Evolutionary conservation across 1,139 yeast species (phyloP).

Genomic region (Kodamaea anthophila): DNA sequence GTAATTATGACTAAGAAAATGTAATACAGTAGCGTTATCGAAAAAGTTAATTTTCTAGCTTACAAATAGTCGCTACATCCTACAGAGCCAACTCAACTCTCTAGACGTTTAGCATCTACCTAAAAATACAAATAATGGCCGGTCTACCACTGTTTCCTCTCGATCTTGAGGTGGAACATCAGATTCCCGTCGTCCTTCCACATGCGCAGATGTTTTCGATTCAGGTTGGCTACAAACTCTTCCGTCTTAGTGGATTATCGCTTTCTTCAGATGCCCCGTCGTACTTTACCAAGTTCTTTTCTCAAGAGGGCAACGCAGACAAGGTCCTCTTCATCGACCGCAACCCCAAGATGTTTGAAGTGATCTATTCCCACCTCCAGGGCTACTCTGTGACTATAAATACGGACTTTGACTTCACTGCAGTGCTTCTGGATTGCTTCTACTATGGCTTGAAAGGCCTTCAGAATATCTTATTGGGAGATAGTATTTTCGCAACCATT

Average conservation of each 20-base stretch:
- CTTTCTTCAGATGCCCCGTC: conserved; percentile 74
- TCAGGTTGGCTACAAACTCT: conserved; percentile 63
- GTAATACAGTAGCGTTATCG: too few species aligned
- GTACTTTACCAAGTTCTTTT: conserved; percentile 49
- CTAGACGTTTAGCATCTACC: too few species aligned
- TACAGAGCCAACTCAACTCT: neutral
- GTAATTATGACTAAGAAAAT: too few species aligned
- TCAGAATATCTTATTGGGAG: conserved; percentile 41
- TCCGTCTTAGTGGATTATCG: conserved; percentile 72
- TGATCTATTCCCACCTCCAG: conserved; percentile 66
- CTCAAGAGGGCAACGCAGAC: conserved; percentile 26
- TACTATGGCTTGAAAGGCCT: conserved; percentile 64
- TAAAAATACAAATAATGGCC: too few species aligned
- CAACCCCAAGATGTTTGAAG: conserved; percentile 62
- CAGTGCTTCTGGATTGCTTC: conserved; percentile 64
- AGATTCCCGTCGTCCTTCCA: conserved; percentile 58
- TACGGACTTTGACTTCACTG: conserved; percentile 54
- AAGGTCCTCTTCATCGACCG: conserved; percentile 68
- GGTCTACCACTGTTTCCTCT: too few species aligned
- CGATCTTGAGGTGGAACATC: conserved; percentile 35
- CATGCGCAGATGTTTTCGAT: conserved; percentile 61
- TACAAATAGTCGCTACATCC: too few species aligned
- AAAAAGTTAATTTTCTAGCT: too few species aligned
- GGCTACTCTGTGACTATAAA: conserved; percentile 62
- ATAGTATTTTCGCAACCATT: conserved; percentile 54